Percentiles rank a stretch among this genome's conserved stretches.
These are phyloP conservation scores for Rugosomyces carneus DNA, from an alignment of 1,284 basidiomycete species.

Conservation along the genomic window DNA sequence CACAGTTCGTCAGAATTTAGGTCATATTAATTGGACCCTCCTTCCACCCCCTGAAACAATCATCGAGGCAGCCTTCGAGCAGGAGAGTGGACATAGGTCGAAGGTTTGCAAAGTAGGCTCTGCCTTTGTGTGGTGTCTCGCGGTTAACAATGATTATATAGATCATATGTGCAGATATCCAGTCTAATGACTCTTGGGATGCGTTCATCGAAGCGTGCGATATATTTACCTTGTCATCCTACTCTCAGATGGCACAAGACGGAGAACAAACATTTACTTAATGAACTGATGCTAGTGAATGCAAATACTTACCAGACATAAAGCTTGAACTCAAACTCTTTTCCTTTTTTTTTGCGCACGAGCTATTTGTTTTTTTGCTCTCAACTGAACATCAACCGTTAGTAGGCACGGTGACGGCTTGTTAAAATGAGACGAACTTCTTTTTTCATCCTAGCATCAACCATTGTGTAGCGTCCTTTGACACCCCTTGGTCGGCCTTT, in stretches of 20 bases:
- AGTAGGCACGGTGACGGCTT: slow-evolving; percentile 2
- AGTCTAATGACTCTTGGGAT: slow-evolving; percentile 40
- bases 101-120: slow-evolving; percentile 48
- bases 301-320: neutral
- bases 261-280: neutral
- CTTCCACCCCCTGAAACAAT: slow-evolving; percentile 20
- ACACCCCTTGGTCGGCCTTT: slow-evolving; percentile 95
- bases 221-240: slow-evolving; percentile 11
- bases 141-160: slow-evolving; percentile 20
- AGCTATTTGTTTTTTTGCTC: slow-evolving; percentile 65
- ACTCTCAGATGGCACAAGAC: neutral
- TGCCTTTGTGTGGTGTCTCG: slow-evolving; percentile 4
- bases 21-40: slow-evolving; percentile 18
- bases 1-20: slow-evolving; percentile 43
- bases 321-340: slow-evolving; percentile 20
- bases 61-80: slow-evolving; percentile 45
- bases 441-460: slow-evolving; percentile 83
- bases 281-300: neutral
- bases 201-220: slow-evolving; percentile 52
- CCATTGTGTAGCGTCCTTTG: slow-evolving; percentile 91
- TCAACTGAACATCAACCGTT: slow-evolving; percentile 38
- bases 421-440: slow-evolving; percentile 43
- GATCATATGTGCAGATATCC: slow-evolving; percentile 39
- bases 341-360: slow-evolving; percentile 60
- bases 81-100: slow-evolving; percentile 48